Evolutionary conservation across 306 rosid species (phyloP), one percentile per base, ranked within the genome.

Genomic region (Vigna reflexopilosa): DNA sequence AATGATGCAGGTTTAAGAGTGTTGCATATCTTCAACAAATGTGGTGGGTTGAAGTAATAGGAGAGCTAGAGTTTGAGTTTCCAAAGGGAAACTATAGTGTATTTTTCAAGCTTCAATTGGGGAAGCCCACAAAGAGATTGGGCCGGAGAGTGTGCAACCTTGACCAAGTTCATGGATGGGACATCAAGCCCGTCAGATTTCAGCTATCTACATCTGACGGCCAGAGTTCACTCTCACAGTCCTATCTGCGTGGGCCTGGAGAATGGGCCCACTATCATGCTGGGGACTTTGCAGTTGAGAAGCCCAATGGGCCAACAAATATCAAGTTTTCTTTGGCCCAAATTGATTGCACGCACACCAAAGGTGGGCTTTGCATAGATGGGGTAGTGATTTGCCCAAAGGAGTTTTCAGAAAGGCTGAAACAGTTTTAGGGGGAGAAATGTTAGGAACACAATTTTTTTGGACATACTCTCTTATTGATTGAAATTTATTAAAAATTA

Each of bases 131-230:
- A 0, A 89, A 73, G 56, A 83, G 84, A 85, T 87, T 85, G 80
- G 96, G 97, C 14, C 78, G 92, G 17, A 72, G 90, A 24, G 75
- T 83, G 19, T 83, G 91, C 75, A 78, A 76, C 47, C 14, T 83
- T 22, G 93, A 88, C 34, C 89, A 87, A 67, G 97, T 92, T 0
- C 97, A 94, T 65, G 98, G 98, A 0, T 94, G 98, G 98, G 91
- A 86, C 65, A 66, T 85, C 57, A 92, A 90, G 71, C 98, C 98
- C 14, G 91, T 86, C 34, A 83, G 91, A 26, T 92, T 94, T 75
- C 87, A 92, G 48, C 75, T 92, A 1, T 89, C 89, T 0, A 86
- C 87, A 71, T 90, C 93, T 0, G 88, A 89, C 62, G 97, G 91
- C 54, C 98, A 94, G 47, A 55, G 54, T 13, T 80, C 92, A 1